Evolutionary conservation across 1,284 basidiomycete genomes (phyloP), one percentile per base, ranked within the genome.

Genomic region (Trichosporon faecale): DNA sequence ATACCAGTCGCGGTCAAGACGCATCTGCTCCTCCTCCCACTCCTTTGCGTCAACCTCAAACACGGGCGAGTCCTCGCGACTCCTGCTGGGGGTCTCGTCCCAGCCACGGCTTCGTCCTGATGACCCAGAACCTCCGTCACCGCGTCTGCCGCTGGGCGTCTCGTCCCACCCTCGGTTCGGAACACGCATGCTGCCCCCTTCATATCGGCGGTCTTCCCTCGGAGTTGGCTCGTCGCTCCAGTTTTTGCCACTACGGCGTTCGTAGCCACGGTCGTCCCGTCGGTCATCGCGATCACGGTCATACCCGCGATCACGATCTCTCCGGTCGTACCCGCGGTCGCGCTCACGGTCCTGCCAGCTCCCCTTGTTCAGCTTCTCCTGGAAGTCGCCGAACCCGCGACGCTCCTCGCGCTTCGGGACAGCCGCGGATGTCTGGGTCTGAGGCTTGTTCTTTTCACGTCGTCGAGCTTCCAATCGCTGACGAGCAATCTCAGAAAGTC

Each of bases 11-110:
- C 95, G 86, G 80, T 98, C 95, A 76, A 97, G 80, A 63, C 88
- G 87, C 8, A 94, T 87, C 80, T 96, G 93, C 80, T 97, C 95
- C 76, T 97, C 94, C 80, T 96, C 95, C 94, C 94, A 98, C 76
- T 95, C 95, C 68, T 91, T 86, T 37, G 88, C 86, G 77, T 84
- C 78, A 18, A 85, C 74, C 16, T 77, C 76, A 31, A 80, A 69
- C 29, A 75, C 78, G 87, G 82, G 55, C 85, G 89, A 89, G 0
- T 70, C 75, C 1, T 73, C 75, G 2, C 76, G 68, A 71, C 89
- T 89, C 90, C 85, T 5, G 85, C 86, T 65, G 85, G 94, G 94
- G 0, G 94, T 95, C 2, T 92, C 91, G 81, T 95, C 94, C 94
- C 94, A 95, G 5, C 86, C 79, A 0, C 72, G 70, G 0, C 61